Evolutionary conservation across 257 asterid species (phyloP), one percentile per base, ranked within the genome.

Genomic region (Solanum arcanum): DNA sequence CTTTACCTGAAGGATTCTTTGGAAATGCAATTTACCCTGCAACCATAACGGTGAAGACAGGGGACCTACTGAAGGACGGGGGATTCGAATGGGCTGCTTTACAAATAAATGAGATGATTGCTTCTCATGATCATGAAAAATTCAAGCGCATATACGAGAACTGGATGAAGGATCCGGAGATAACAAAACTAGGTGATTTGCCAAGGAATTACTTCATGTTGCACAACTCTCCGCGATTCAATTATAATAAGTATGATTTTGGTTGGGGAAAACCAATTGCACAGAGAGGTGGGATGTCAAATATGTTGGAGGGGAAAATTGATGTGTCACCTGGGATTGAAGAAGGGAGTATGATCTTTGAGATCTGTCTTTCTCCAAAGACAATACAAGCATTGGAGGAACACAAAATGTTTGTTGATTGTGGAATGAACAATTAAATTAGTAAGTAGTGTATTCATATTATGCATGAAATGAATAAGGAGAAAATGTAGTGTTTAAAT

Each of bases 261-360:
- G 93, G 94, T 3, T 91, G 96, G 91, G 98, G 98, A 1, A 90
- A 87, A 47, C 93, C 96, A 1, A 9, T 93, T 0, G 92, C 93
- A 0, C 90, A 87, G 73, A 86, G 95, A 39, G 88, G 93, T 33
- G 98, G 95, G 90, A 16, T 5, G 59, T 47, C 59, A 18, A 91
- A 86, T 70, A 91, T 90, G 56, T 46, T 47, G 2, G 92, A 93
- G 3, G 98, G 97, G 49, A 92, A 86, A 82, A 76, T 92, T 20
- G 84, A 90, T 1, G 5, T 89, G 18, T 94, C 86, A 64, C 91
- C 91, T 2, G 93, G 93, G 9, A 60, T 59, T 6, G 90, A 77
- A 52, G 77, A 86, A 10, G 94, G 93, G 20, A 92, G 95, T 10
- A 83, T 94, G 16, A 95, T 91, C 4, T 89, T 90, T 0, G 94